These are phyloP conservation scores for Chimonanthus praecox DNA, from an alignment of 164 flowering plant genomes.

Conservation along the genomic window DNA sequence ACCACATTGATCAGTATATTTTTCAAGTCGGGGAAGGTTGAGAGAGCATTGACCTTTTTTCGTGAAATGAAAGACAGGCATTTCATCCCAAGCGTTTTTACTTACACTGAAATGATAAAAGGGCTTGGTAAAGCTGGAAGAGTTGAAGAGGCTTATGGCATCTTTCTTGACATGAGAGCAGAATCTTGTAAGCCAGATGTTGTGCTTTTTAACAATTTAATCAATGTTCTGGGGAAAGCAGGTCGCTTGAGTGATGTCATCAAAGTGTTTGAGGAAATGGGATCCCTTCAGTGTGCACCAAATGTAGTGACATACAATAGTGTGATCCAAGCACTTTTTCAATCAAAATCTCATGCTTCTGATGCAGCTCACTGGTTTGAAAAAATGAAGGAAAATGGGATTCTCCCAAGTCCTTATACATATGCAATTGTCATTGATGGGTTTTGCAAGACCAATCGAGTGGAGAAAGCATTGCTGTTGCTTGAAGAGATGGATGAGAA, in stretches of 20 bases:
- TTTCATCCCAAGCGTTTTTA: conserved; percentile 68
- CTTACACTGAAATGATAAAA: conserved; percentile 86
- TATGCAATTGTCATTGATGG: conserved; percentile 95
- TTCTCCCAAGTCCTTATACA: conserved; percentile 67
- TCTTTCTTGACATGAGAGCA: conserved; percentile 45
- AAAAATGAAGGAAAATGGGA: conserved; percentile 73
- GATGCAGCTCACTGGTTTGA: conserved; percentile 64
- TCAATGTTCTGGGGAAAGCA: conserved; percentile 65
- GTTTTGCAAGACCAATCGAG: conserved; percentile 75
- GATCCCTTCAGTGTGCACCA: conserved; percentile 48
- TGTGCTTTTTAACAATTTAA: conserved; percentile 75
- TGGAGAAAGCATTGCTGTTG: conserved; percentile 78
- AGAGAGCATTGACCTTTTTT: conserved; percentile 55
- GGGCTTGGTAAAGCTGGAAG: conserved; percentile 78
- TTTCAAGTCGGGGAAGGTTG: conserved; percentile 57
- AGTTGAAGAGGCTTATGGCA: conserved; percentile 69
- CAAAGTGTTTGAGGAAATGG: conserved; percentile 64
- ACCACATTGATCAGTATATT: conserved; percentile 60
- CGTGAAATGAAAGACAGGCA: conserved; percentile 58
- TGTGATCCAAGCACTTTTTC: conserved; percentile 63
- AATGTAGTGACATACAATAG: conserved; percentile 87
- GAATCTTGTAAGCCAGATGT: conserved; percentile 76
- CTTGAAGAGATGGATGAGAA: conserved; percentile 99
- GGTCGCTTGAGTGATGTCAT: conserved; percentile 64
- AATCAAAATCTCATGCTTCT: conserved; percentile 54